Conservation (phyloP, 1,139 yeast species). For the Candida sp. region DNA sequence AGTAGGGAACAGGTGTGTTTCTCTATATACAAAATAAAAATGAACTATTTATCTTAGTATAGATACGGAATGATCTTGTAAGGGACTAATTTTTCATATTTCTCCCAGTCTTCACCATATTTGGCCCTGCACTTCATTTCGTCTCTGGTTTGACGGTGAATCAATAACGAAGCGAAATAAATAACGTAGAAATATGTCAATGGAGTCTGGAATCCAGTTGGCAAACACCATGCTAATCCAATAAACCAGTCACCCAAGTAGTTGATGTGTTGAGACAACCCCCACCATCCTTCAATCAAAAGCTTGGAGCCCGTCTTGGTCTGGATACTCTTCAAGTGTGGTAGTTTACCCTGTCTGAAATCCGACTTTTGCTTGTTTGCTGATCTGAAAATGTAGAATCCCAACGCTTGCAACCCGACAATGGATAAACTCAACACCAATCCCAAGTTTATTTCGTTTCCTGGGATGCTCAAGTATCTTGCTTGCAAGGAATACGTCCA, state of each 20-base stretch:
- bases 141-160: conserved; percentile 92
- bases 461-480: conserved; percentile 67
- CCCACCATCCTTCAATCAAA: conserved; percentile 97
- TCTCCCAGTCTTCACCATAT: conserved; percentile 86
- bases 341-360: conserved; percentile 79
- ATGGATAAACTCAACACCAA: conserved; percentile 34
- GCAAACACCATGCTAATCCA: conserved; percentile 91
- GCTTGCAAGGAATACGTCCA: conserved; percentile 90
- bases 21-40: conserved; percentile 1
- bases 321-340: conserved; percentile 63
- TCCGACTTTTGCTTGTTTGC: conserved; percentile 86
- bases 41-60: conserved; percentile 47
- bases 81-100: conserved; percentile 81
- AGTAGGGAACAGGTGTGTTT: conserved; percentile 27
- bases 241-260: conserved; percentile 96
- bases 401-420: conserved; percentile 51
- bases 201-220: conserved; percentile 84
- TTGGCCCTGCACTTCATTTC: conserved; percentile 88
- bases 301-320: conserved; percentile 83
- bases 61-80: conserved; percentile 90
- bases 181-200: conserved; percentile 87
- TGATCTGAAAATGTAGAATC: conserved; percentile 83
- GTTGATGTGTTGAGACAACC: conserved; percentile 87
- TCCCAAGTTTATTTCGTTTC: conserved; percentile 64
- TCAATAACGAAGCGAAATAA: conserved; percentile 78